Evolutionary conservation across 306 rosid species (phyloP), one percentile per base, ranked within the genome.

Genomic region (Prunus mira): DNA sequence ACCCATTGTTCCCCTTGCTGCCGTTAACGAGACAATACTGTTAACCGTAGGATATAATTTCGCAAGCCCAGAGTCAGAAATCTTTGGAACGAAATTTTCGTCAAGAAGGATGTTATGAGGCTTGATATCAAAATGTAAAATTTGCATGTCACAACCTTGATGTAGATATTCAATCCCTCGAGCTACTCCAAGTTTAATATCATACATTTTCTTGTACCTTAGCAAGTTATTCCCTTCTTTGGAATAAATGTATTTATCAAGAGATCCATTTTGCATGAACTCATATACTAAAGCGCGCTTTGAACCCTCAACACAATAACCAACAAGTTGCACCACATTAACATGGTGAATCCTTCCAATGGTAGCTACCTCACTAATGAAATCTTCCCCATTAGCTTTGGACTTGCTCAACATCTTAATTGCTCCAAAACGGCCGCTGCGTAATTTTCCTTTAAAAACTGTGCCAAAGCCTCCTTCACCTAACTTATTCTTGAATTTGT

Each of bases 1-100:
- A 45, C 71, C 56, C 72, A 67, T 66, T 3, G 75, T 71, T 56
- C 75, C 75, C 5, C 75, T 71, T n/a, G 51, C 34, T 71, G 75
- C 22, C 8, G 28, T 71, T 14, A 43, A 34, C 3, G 65, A 10
- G 8, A 55, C 52, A 2, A 20, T 32, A 50, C 75, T 71, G 1
- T 54, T 32, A 34, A 20, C 34, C 6, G 13, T 2, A 0, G 65
- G 65, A 14, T 52, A 71, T 5, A 71, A 7, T 51, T 12, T 52
- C 12, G 75, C 75, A 34, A 71, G 63, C 9, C 75, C 75, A 34
- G 34, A 71, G 49, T 71, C 38, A 4, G 75, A 71, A 20, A 71
- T 18, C 45, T 71, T 71, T 14, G 65, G 65, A 2, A n/a, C 20
- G 6, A 71, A 71, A 34, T 71, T 71, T n/a, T 71, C 75, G 3